phyloP scores from a whole-genome alignment of 208 protist species.

The Leishmania braziliensis region DNA sequence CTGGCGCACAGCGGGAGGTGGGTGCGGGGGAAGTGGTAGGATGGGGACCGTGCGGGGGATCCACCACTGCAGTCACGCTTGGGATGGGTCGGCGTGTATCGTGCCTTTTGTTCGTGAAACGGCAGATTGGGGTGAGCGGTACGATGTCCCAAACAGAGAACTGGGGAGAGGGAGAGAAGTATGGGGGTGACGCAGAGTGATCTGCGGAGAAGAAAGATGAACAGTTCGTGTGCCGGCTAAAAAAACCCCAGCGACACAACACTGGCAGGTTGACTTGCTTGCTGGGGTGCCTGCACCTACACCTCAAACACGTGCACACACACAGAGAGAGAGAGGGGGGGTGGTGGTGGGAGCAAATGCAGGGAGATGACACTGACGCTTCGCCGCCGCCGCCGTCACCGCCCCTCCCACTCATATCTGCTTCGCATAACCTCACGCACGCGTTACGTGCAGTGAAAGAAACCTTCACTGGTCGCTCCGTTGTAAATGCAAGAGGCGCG shows the following conservation, averaged over 20 bases:
- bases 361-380: background rate
- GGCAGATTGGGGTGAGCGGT: background rate
- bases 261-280: background rate
- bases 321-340: background rate
- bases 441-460: background rate
- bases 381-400: background rate
- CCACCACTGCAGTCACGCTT: background rate
- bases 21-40: background rate
- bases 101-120: background rate
- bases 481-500: background rate
- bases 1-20: background rate
- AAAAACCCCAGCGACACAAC: background rate
- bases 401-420: background rate
- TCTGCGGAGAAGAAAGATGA: background rate
- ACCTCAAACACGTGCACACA: background rate
- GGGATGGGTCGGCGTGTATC: background rate
- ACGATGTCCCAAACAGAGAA: background rate
- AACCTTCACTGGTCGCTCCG: background rate
- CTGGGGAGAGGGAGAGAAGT: background rate
- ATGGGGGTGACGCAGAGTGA: background rate
- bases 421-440: background rate
- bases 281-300: background rate
- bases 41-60: background rate
- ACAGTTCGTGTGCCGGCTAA: background rate
- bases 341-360: background rate